Evolutionary conservation across 2,329 filamentous ascomycete species (phyloP), one percentile per base, ranked within the genome.

Genomic region (Aaosphaeria pasadenensis): DNA sequence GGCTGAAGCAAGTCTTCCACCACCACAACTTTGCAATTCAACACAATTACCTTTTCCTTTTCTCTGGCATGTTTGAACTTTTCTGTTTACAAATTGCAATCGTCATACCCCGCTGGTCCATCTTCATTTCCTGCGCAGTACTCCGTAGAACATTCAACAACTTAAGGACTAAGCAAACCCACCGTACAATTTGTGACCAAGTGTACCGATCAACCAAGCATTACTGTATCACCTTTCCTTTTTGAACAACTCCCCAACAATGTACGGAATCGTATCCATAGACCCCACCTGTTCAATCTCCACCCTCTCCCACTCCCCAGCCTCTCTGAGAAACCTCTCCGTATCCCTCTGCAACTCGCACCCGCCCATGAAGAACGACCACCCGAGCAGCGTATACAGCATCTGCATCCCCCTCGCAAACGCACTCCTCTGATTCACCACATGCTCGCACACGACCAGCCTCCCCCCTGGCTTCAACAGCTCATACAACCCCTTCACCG

Each of bases 361-460:
- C 48, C 75, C 75, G 5, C 75, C 78, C 54, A 81, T 63, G 51
- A 78, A 77, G 54, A 76, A 78, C 4, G 71, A 70, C 78, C 79
- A 83, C 4, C 77, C 75, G 3, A 76, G 41, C 3, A 69, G 31
- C 30, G 66, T 68, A 60, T 74, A 80, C 9, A 77, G 51, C 7
- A 67, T 53, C 63, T 83, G 80, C 56, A 75, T 57, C 11, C 71
- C 7, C 17, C 75, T 61, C n/a, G 71, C 77, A 9, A 74, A 5
- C 7, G 76, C 9, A 33, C 71, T 75, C 5, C 77, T 78, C 39
- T 67, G 66, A 55, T 80, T 81, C 28, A 67, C 72, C 9, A 81
- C 75, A 66, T 84, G 81, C 61, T 83, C 81, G 44, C 73, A 77
- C 29, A 83, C 67, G 13, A 83, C 64, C 66, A 83, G 61, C 46